phyloP scores from a whole-genome alignment of 257 asterid genomes.

The Petrea volubilis region DNA sequence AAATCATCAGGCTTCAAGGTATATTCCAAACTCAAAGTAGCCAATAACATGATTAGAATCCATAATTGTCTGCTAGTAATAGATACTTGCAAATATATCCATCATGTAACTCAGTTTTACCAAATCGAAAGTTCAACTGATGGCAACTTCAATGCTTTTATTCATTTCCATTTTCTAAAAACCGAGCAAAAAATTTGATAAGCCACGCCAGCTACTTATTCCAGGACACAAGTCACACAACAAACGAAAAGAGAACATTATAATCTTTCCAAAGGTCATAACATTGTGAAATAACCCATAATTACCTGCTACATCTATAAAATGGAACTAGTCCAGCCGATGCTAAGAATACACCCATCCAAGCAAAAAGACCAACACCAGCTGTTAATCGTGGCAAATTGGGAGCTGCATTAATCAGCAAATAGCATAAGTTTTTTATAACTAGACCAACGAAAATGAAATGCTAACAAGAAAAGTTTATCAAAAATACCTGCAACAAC shows the following conservation, averaged over 20 bases:
- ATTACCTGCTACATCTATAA: slow-evolving; percentile 96
- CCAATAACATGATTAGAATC: neutral
- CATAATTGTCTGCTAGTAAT: neutral
- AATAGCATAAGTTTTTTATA: slow-evolving; percentile 15
- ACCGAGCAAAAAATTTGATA: neutral
- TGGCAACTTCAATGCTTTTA: slow-evolving; percentile 1
- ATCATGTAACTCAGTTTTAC: slow-evolving; percentile 2
- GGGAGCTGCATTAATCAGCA: slow-evolving; percentile 58
- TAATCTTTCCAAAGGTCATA: slow-evolving; percentile 10
- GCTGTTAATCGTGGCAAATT: slow-evolving; percentile 85
- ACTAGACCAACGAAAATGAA: neutral
- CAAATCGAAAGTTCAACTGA: slow-evolving; percentile 12
- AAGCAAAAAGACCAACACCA: slow-evolving; percentile 81
- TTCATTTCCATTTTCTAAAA: slow-evolving; percentile 1
- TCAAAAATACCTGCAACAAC: slow-evolving; percentile 70
- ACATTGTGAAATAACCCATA: slow-evolving; percentile 20
- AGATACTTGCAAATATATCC: slow-evolving; percentile 6
- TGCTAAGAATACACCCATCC: slow-evolving; percentile 91
- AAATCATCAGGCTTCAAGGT: neutral
- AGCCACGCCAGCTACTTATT: slow-evolving; percentile 4
- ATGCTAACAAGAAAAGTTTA: slow-evolving; percentile 8
- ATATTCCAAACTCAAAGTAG: neutral
- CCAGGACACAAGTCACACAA: neutral
- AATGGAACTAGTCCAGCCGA: slow-evolving; percentile 69
- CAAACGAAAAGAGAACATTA: neutral